phyloP scores from a whole-genome alignment of 2,329 filamentous ascomycete species.

The Aspergillus japonicus region DNA sequence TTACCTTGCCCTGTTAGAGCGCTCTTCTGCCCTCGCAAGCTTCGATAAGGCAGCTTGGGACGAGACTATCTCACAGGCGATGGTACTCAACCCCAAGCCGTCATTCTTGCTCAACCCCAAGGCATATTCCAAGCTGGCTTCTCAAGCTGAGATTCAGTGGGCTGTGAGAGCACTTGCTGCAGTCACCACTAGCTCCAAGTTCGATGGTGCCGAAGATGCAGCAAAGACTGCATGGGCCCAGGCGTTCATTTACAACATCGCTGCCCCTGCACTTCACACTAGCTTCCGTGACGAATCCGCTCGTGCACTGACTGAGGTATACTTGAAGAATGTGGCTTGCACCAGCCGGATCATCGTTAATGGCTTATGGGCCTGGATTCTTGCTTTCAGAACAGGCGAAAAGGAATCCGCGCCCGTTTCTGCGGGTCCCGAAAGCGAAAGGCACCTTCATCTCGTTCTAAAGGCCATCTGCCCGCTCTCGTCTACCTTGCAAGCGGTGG shows the following conservation, averaged over 20 bases:
- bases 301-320: constrained; percentile 62
- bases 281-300: constrained; percentile 64
- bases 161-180: constrained; percentile 67
- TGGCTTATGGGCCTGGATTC: constrained; percentile 79
- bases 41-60: constrained; percentile 52
- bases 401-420: constrained; percentile 72
- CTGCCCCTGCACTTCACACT: constrained; percentile 60
- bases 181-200: constrained; percentile 56
- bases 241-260: constrained; percentile 75
- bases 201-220: constrained; percentile 46
- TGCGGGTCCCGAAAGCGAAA: constrained; percentile 63
- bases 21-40: constrained; percentile 54
- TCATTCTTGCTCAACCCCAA: constrained; percentile 84
- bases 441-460: constrained; percentile 59
- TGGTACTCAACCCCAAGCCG: constrained; percentile 73
- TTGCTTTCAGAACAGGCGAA: constrained; percentile 64
- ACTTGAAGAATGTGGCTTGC: constrained; percentile 57
- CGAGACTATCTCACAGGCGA: constrained; percentile 61
- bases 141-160: constrained; percentile 77
- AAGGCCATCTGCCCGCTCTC: constrained; percentile 42
- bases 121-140: constrained; percentile 75
- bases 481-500: constrained; percentile 23
- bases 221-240: constrained; percentile 76
- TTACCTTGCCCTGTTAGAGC: constrained; percentile 61
- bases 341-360: constrained; percentile 65